Percentiles rank a stretch among this genome's conserved stretches.
These are phyloP conservation scores for Cytospora piceicola DNA, from an alignment of 2,329 filamentous ascomycete species.

Conservation along the genomic window DNA sequence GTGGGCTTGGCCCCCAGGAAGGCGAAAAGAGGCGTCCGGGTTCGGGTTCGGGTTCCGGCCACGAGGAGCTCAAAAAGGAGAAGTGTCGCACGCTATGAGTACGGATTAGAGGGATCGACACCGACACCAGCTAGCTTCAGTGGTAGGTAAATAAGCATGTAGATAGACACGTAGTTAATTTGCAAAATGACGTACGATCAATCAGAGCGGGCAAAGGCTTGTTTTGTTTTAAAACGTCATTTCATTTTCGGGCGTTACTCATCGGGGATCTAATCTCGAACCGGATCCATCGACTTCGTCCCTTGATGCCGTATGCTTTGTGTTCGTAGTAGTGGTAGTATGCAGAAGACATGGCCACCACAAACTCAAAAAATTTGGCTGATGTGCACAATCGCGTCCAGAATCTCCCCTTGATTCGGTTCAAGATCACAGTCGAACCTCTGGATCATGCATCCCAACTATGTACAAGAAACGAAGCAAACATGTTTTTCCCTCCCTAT, in stretches of 20 bases:
- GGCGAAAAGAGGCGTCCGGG: not conserved
- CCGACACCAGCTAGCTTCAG: no score
- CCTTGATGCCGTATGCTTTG: not conserved
- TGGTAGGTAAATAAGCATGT: no score
- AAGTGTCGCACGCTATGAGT: no score
- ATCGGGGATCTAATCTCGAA: conserved; percentile 10
- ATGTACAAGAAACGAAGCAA: conserved; percentile 26
- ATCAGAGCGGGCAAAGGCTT: not conserved
- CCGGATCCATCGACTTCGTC: conserved; percentile 1
- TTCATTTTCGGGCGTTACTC: conserved; percentile 17
- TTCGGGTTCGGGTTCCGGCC: not conserved
- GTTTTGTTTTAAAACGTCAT: conserved; percentile 2
- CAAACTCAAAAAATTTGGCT: not conserved
- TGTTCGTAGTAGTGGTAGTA: not conserved
- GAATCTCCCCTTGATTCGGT: not conserved
- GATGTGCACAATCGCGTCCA: not conserved
- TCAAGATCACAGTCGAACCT: not conserved
- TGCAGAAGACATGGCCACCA: not conserved
- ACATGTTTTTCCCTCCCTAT: conserved; percentile 2
- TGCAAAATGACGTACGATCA: not conserved
- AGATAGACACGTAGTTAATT: no score
- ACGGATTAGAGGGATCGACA: no score
- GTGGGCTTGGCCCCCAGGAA: not conserved
- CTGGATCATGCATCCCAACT: not conserved
- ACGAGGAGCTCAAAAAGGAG: no score